Percentiles rank a stretch among this genome's conserved stretches.
These are phyloP conservation scores for Tolypocladium endophyticum DNA, from an alignment of 2,329 filamentous ascomycete genomes.

Conservation along the genomic window DNA sequence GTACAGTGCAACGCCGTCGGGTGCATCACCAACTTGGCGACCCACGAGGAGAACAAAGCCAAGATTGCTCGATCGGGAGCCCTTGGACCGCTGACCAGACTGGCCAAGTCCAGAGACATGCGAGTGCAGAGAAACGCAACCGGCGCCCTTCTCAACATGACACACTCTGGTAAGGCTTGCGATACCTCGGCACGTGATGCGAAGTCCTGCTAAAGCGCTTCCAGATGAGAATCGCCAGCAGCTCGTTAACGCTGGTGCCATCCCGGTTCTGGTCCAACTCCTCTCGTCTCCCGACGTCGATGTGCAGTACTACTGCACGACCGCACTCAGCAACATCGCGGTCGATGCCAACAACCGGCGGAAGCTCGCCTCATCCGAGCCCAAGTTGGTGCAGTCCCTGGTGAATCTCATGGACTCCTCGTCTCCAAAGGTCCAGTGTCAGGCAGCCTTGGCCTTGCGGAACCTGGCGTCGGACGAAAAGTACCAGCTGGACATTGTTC, in stretches of 20 bases:
- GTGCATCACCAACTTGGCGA: constrained; percentile 96
- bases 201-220: not conserved
- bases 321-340: constrained; percentile 94
- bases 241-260: constrained; percentile 93
- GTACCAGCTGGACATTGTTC: constrained; percentile 95
- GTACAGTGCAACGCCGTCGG: constrained; percentile 98
- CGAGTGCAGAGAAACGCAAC: constrained; percentile 95
- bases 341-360: constrained; percentile 87
- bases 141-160: constrained; percentile 95
- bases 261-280: constrained; percentile 90
- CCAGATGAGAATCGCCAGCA: constrained; percentile 95
- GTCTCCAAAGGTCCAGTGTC: constrained; percentile 95
- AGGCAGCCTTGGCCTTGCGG: constrained; percentile 84
- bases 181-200: not conserved
- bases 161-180: constrained; percentile 69
- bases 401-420: constrained; percentile 97
- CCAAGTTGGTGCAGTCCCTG: constrained; percentile 82
- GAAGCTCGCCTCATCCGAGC: constrained; percentile 82
- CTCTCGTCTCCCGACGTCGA: constrained; percentile 90
- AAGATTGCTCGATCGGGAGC: constrained; percentile 95
- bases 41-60: constrained; percentile 97
- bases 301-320: constrained; percentile 99
- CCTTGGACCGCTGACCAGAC: constrained; percentile 75
- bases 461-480: constrained; percentile 97
- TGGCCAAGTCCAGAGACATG: constrained; percentile 98